Percentiles rank a stretch among this genome's conserved stretches.
Conservation (phyloP, 192 early-diverging fungal genomes). For the Jimgerdemannia lactiflua region DNA sequence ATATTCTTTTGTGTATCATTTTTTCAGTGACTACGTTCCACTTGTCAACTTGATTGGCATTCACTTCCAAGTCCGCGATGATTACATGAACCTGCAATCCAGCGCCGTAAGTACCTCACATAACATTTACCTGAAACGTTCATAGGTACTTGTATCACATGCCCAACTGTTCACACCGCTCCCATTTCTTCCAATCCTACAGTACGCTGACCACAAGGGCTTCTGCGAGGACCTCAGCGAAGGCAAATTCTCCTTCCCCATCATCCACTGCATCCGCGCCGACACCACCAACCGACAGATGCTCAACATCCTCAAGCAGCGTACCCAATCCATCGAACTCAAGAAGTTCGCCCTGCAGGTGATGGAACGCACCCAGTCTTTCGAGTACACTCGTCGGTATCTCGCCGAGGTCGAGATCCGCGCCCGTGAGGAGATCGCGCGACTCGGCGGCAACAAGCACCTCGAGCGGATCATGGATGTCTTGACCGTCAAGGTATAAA, state of each 20-base stretch:
- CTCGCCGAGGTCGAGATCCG: conserved; percentile 61
- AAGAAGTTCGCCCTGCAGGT: conserved; percentile 86
- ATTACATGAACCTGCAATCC: conserved; percentile 93
- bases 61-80: conserved; percentile 97
- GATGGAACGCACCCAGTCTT: conserved; percentile 73
- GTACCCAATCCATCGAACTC: conserved; percentile 73
- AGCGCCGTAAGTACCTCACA: conserved; percentile 51
- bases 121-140: too few relatives aligned
- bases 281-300: conserved; percentile 64
- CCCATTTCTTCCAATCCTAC: conserved; percentile 1
- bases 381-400: conserved; percentile 74
- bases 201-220: conserved; percentile 94
- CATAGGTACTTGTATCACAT: too few relatives aligned
- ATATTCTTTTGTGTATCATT: too few relatives aligned
- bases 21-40: conserved; percentile 65
- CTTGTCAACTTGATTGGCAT: conserved; percentile 89
- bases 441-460: conserved; percentile 76
- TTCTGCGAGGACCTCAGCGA: conserved; percentile 99
- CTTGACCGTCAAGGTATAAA: conserved; percentile 35
- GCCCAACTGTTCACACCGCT: too few relatives aligned
- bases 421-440: conserved; percentile 58
- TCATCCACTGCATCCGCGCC: conserved; percentile 81
- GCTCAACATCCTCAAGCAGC: conserved; percentile 87
- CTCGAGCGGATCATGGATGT: conserved; percentile 63
- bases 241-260: conserved; percentile 97